These are phyloP conservation scores for Clonostachys sp. DNA, from an alignment of 2,329 filamentous ascomycete species.

Conservation along the genomic window DNA sequence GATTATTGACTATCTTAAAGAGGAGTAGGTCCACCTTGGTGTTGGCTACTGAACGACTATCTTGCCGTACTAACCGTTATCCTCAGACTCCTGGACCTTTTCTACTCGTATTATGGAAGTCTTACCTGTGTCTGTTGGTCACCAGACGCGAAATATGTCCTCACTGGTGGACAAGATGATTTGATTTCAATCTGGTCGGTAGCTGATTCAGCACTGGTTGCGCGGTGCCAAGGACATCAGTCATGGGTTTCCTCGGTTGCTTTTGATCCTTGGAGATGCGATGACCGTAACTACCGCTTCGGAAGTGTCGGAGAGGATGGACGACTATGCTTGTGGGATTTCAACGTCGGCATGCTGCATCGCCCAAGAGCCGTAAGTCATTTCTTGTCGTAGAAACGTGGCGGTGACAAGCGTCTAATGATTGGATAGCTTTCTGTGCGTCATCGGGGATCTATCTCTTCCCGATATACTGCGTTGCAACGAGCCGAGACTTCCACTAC, in stretches of 20 bases:
- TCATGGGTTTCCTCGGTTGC: slow-evolving; percentile 93
- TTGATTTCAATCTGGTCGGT: slow-evolving; percentile 94
- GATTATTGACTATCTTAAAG: slow-evolving; percentile 86
- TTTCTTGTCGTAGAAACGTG: not conserved
- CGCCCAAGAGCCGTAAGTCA: slow-evolving; percentile 74
- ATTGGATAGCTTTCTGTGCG: not conserved
- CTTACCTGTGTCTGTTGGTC: slow-evolving; percentile 96
- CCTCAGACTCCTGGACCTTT: slow-evolving; percentile 74
- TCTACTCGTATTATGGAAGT: slow-evolving; percentile 88
- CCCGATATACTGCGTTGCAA: slow-evolving; percentile 39
- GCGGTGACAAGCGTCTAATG: not conserved
- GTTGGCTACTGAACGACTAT: not conserved
- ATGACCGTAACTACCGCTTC: slow-evolving; percentile 91
- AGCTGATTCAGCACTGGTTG: slow-evolving; percentile 77
- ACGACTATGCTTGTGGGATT: slow-evolving; percentile 90
- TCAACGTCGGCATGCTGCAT: slow-evolving; percentile 93
- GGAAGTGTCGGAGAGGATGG: slow-evolving; percentile 95
- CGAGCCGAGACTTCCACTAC: slow-evolving; percentile 61
- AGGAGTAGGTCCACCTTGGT: slow-evolving; percentile 59
- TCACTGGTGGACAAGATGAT: slow-evolving; percentile 95
- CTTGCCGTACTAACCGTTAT: not conserved
- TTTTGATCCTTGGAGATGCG: slow-evolving; percentile 96
- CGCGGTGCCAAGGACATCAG: slow-evolving; percentile 89
- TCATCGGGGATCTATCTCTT: slow-evolving; percentile 50
- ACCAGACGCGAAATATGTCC: slow-evolving; percentile 90